Conservation (phyloP, 2,329 filamentous ascomycete species). For the Fusarium albosuccineum region DNA sequence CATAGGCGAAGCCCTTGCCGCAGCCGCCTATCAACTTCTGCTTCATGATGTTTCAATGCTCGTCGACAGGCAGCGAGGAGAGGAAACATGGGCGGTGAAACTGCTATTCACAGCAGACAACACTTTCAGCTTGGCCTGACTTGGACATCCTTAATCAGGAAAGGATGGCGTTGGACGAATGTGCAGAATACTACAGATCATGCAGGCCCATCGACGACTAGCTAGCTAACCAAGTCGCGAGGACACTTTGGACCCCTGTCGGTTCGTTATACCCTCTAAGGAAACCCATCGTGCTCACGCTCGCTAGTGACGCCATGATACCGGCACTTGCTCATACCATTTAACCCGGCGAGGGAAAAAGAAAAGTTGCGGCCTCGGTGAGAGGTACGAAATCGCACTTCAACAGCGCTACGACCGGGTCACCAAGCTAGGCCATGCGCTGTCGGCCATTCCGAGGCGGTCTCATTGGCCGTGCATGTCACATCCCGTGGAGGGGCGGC, state of each 20-base stretch:
- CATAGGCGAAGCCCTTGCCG: neutral
- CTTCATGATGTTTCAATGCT: slow-evolving; percentile 24
- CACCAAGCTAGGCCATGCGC: slow-evolving; percentile 16
- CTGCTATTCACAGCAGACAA: neutral
- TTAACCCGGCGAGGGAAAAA: slow-evolving; percentile 35
- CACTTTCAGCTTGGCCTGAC: slow-evolving; percentile 8
- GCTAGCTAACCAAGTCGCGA: neutral
- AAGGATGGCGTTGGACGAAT: slow-evolving; percentile 14
- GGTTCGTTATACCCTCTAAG: neutral
- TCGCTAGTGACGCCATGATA: slow-evolving; percentile 6
- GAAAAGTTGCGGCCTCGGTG: slow-evolving; percentile 20
- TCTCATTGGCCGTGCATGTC: slow-evolving; percentile 41
- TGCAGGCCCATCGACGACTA: neutral
- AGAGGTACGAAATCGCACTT: slow-evolving; percentile 17
- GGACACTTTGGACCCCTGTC: neutral
- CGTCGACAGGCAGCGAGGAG: slow-evolving; percentile 29
- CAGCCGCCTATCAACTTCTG: slow-evolving; percentile 11
- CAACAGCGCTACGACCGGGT: slow-evolving; percentile 2
- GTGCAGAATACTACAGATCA: slow-evolving; percentile 18
- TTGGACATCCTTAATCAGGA: neutral
- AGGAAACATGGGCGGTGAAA: slow-evolving; percentile 32
- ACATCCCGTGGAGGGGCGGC: slow-evolving; percentile 41
- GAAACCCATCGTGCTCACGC: neutral
- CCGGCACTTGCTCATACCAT: slow-evolving; percentile 7
- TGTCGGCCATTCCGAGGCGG: slow-evolving; percentile 41